Percentiles rank a stretch among this genome's conserved stretches.
Evolutionary conservation across 73 alveolate species (phyloP).

Genomic region (Paramecium pentaurelia): DNA sequence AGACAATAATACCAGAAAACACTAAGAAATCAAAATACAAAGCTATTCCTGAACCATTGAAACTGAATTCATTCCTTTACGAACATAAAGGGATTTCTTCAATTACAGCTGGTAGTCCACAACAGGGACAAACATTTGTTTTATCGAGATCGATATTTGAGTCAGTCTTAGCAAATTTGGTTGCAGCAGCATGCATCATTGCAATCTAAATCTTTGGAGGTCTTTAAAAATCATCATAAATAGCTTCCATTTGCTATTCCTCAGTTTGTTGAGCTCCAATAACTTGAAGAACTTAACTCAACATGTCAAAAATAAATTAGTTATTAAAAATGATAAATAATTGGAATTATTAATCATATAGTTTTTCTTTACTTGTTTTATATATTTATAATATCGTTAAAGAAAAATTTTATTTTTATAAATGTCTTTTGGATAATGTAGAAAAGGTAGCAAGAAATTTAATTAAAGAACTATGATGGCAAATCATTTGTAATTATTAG

Average conservation of each 20-base stretch:
- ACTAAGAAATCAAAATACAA: background rate
- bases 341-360: no score
- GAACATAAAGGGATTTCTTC: background rate
- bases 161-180: background rate
- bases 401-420: no score
- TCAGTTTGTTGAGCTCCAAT: background rate
- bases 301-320: background rate
- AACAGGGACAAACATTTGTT: conserved; percentile 18
- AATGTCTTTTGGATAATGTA: no score
- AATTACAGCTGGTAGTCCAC: background rate
- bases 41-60: conserved; percentile 11
- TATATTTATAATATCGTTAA: no score
- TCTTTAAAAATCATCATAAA: background rate
- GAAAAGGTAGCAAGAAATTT: no score
- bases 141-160: background rate
- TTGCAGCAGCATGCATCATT: conserved; percentile 11
- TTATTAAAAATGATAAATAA: no score
- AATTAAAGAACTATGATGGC: no score
- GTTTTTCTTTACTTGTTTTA: no score
- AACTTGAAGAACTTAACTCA: background rate
- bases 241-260: background rate
- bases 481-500: no score
- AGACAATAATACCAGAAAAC: background rate
- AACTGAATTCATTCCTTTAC: background rate
- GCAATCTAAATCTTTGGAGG: conserved; percentile 23